Evolutionary conservation across 148 eudicot species (phyloP), one percentile per base, ranked within the genome.

Genomic region (Nepenthes gracilis): DNA sequence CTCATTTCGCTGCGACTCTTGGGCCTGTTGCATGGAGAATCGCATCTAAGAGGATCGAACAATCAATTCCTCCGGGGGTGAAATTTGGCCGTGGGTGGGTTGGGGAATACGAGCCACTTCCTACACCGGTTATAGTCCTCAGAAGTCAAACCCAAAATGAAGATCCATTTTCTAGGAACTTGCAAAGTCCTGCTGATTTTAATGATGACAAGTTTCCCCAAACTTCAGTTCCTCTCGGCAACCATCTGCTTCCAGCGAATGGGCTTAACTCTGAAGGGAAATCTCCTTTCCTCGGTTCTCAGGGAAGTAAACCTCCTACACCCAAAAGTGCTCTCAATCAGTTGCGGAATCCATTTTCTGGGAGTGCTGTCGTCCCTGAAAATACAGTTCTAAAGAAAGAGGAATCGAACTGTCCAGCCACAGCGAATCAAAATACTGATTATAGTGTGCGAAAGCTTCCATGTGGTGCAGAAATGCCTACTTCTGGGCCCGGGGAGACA

Each of bases 81-180:
- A 83, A 91, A 68, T 87, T 73, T 72, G 97, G 96, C 12, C 92
- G 78, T 12, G 96, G 97, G n/a, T 91, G 97, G 97, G 84, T 91
- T 35, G 97, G 87, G 61, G 97, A 91, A 70, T 84, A 77, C 52
- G 97, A 90, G 66, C 88, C 97, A 56, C 86, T 82, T 64, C 86
- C 97, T 45, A 78, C 82, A 34, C 75, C 91, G 2, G 67, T 82
- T 6, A 58, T 78, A 15, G 63, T 72, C 50, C 73, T 78, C 62
- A 75, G 74, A 53, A 55, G 12, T 6, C 36, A 75, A 48, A 74
- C 71, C 32, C 64, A 52, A 45, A 81, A 23, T 23, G 23, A 80
- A 65, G 85, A 82, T 58, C 52, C 69, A 49, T 67, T 73, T 61
- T 56, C 61, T 36, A 11, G 63, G 5, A 79, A 70, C 60, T 61